These are phyloP conservation scores for Melocanna baccifera DNA, from an alignment of 176 grass and related monocot genomes.

Conservation along the genomic window DNA sequence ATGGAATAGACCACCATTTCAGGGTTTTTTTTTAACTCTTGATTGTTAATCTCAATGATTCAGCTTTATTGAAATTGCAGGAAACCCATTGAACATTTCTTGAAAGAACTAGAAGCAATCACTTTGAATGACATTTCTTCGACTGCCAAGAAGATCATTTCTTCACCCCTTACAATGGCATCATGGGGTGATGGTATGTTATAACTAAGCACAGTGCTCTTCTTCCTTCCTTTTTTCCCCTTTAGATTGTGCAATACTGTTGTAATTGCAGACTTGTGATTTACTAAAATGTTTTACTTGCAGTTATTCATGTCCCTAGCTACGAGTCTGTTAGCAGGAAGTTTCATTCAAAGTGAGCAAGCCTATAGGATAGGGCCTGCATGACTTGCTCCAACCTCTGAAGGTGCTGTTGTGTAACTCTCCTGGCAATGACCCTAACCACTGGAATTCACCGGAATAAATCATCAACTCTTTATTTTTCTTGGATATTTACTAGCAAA, in stretches of 20 bases:
- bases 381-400: slow-evolving; percentile 5
- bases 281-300: slow-evolving; percentile 21
- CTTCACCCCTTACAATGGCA: slow-evolving; percentile 73
- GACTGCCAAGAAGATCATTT: slow-evolving; percentile 50
- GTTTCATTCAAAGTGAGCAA: slow-evolving; percentile 36
- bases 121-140: slow-evolving; percentile 62
- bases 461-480: neutral
- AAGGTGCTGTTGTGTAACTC: slow-evolving; percentile 5
- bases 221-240: neutral
- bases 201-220: neutral
- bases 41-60: neutral
- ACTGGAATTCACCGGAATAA: slow-evolving; percentile 23
- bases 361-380: neutral
- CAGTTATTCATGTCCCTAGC: slow-evolving; percentile 60
- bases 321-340: slow-evolving; percentile 63
- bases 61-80: slow-evolving; percentile 27
- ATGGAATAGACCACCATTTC: neutral
- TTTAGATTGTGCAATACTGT: neutral
- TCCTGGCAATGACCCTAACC: slow-evolving; percentile 9
- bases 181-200: slow-evolving; percentile 69
- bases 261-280: neutral
- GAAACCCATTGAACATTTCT: slow-evolving; percentile 68
- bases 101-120: slow-evolving; percentile 61
- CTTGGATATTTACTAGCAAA: slow-evolving; percentile 1
- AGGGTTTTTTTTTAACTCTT: neutral